phyloP scores from a whole-genome alignment of 352 stramenopile species.

The Phytopythium delawarense region DNA sequence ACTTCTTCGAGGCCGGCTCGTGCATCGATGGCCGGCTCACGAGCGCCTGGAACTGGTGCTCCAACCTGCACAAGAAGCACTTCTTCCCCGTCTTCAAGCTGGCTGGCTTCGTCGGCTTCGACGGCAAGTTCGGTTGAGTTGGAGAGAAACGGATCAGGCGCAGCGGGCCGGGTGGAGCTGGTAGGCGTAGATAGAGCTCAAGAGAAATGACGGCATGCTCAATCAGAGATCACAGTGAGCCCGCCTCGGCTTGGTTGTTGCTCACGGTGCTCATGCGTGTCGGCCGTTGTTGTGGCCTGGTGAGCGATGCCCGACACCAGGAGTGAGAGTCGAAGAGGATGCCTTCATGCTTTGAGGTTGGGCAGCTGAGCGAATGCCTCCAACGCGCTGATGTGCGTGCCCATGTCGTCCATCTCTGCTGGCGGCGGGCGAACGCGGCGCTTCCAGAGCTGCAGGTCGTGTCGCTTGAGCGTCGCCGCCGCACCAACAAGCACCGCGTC shows the following conservation, averaged over 20 bases:
- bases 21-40: slow-evolving; percentile 97
- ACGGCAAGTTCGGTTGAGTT: slow-evolving; percentile 92
- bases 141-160: slow-evolving; percentile 3
- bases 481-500: slow-evolving; percentile 11
- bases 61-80: slow-evolving; percentile 88
- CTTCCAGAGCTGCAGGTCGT: slow-evolving; percentile 69
- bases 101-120: slow-evolving; percentile 95
- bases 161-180: background rate
- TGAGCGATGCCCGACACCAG: background rate
- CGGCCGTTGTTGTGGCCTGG: background rate
- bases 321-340: background rate
- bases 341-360: slow-evolving; percentile 37
- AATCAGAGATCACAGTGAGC: background rate
- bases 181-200: background rate
- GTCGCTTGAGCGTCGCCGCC: slow-evolving; percentile 35
- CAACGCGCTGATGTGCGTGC: slow-evolving; percentile 55
- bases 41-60: slow-evolving; percentile 98
- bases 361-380: slow-evolving; percentile 47
- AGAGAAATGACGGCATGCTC: background rate
- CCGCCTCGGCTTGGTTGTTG: background rate
- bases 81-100: slow-evolving; percentile 97
- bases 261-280: too few species aligned
- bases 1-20: slow-evolving; percentile 94
- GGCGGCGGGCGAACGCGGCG: slow-evolving; percentile 41
- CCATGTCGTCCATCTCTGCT: slow-evolving; percentile 55